Conservation (phyloP, 108 stramenopile species). For the Pseudonitzschia pungens region DNA sequence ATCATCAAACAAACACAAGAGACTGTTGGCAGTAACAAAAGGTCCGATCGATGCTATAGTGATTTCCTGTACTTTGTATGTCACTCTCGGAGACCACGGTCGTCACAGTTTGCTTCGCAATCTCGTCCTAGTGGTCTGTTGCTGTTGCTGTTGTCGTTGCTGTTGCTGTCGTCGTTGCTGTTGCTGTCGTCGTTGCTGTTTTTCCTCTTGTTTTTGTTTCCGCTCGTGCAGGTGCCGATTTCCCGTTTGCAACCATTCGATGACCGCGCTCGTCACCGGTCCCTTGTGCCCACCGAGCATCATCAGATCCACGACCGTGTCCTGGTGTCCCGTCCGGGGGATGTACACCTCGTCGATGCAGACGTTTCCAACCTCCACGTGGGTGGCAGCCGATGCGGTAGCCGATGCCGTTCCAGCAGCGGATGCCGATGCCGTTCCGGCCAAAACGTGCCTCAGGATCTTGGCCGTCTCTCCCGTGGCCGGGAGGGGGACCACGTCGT, state of each 20-base stretch:
- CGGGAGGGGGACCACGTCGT: slow-evolving; percentile 79
- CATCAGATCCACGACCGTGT: slow-evolving; percentile 78
- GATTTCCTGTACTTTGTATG: too few species aligned
- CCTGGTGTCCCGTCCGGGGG: slow-evolving; percentile 66
- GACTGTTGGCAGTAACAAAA: too few species aligned
- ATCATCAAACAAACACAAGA: too few species aligned
- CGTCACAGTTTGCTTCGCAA: not conserved
- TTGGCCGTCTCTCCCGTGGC: slow-evolving; percentile 69
- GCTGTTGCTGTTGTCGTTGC: not conserved
- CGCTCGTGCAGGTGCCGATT: not conserved
- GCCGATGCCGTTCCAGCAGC: not conserved
- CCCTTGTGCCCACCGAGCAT: not conserved
- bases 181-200: not conserved
- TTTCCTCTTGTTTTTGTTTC: not conserved
- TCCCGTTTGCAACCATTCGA: not conserved
- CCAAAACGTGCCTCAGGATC: slow-evolving; percentile 44
- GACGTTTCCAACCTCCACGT: slow-evolving; percentile 25
- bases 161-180: not conserved
- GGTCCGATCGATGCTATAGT: too few species aligned
- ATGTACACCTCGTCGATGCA: slow-evolving; percentile 61
- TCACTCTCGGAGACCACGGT: too few species aligned
- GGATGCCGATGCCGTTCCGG: not conserved
- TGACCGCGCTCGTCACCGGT: not conserved
- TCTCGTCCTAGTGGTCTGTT: not conserved
- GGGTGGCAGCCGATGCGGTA: not conserved